phyloP scores from a whole-genome alignment of 345 rosid genomes.

The Gossypium herbaceum region DNA sequence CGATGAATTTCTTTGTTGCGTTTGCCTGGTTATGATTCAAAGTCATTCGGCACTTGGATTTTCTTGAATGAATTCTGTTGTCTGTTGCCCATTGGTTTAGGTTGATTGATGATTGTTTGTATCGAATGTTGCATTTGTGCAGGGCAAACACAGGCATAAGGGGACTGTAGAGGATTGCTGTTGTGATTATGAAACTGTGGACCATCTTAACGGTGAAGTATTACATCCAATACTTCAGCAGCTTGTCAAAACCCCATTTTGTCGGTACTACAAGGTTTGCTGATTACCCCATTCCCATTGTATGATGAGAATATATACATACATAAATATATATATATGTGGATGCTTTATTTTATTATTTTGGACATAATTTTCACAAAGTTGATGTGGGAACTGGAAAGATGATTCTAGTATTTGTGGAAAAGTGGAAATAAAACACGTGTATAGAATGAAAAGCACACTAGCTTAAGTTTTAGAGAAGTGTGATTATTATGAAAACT shows the following conservation, averaged over 20 bases:
- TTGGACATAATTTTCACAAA: not conserved
- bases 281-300: not conserved
- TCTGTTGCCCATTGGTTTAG: not conserved
- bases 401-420: not conserved
- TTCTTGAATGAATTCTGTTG: not conserved
- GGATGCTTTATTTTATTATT: not conserved
- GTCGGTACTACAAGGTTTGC: conserved; percentile 82
- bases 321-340: not conserved
- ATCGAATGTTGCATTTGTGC: conserved; percentile 7
- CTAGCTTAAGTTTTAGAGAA: not conserved
- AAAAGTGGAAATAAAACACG: not conserved
- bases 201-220: conserved; percentile 54
- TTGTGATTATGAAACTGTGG: conserved; percentile 88
- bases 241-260: conserved; percentile 77
- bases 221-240: conserved; percentile 77
- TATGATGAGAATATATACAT: not conserved
- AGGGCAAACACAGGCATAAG: conserved; percentile 45
- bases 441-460: not conserved
- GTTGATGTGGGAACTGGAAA: not conserved
- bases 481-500: not conserved
- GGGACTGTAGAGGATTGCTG: conserved; percentile 91
- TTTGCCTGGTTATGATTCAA: no score
- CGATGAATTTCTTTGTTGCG: conserved; percentile 1
- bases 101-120: not conserved
- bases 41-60: not conserved